Conservation (phyloP, 78 protist species). For the Dictyostelium capitatum region DNA sequence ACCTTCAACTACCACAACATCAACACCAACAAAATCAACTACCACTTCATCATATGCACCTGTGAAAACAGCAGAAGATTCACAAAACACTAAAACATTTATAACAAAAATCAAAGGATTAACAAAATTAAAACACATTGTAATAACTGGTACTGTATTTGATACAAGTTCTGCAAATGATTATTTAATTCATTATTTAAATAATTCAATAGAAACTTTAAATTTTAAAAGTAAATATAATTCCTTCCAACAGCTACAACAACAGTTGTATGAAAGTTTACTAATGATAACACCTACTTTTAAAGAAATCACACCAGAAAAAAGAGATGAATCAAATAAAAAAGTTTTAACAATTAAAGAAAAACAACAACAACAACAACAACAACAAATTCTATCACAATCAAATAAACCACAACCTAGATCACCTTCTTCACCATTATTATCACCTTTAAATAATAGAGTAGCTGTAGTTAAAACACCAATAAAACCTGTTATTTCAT, state of each 20-base stretch:
- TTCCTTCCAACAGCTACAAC: no score
- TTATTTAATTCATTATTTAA: not conserved
- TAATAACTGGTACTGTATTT: not conserved
- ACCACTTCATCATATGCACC: not conserved
- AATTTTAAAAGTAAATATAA: constrained; percentile 5
- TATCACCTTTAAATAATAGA: not conserved
- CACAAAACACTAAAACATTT: not conserved
- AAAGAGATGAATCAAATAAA: not conserved
- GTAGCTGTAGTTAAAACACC: not conserved
- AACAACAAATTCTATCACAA: no score
- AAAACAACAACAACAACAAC: not conserved
- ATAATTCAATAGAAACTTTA: not conserved
- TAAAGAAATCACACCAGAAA: not conserved
- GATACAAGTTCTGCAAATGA: not conserved
- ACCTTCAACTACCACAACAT: not conserved
- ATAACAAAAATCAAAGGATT: not conserved
- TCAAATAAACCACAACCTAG: no score
- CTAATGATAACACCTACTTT: no score
- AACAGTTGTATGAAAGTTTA: no score
- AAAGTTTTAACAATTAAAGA: not conserved
- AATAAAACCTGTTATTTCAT: not conserved
- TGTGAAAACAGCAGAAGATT: not conserved
- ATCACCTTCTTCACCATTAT: no score
- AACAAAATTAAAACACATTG: not conserved
- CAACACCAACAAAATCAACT: not conserved